A percentile compares a stretch with the other conserved stretches of the same genome.
Evolutionary conservation across 257 asterid species (phyloP).

Genomic region (Thymus quinquecostatus): DNA sequence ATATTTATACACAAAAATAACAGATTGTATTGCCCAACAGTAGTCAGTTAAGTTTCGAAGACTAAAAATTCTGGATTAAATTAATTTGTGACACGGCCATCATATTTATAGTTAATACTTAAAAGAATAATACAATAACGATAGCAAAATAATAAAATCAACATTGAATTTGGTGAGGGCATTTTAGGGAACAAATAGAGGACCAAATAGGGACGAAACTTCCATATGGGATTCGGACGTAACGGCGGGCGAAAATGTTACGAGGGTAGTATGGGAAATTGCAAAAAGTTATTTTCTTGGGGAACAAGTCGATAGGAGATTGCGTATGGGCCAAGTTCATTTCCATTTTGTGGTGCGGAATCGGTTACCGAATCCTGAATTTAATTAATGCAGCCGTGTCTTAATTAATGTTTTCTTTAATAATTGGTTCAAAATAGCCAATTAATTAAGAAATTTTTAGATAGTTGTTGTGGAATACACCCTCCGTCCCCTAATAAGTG

Average conservation of each 20-base stretch:
- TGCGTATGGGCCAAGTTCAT: conserved; percentile 20
- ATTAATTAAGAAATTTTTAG: no score
- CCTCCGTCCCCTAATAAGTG: no score
- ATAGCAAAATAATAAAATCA: no score
- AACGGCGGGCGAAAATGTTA: neutral
- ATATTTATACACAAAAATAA: neutral
- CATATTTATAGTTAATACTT: no score
- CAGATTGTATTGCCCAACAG: neutral
- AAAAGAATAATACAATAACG: neutral
- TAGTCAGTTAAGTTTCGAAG: no score
- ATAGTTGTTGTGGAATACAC: no score
- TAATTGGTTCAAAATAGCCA: no score
- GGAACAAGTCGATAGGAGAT: conserved; percentile 29
- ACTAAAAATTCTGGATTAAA: no score
- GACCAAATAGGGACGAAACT: neutral
- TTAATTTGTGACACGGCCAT: no score
- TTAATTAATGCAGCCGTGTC: neutral
- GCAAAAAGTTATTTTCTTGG: conserved; percentile 24
- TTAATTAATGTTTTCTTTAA: neutral
- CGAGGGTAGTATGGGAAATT: conserved; percentile 29
- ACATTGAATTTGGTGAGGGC: neutral
- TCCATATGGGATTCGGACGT: neutral
- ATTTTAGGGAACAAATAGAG: neutral
- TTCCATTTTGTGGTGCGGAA: neutral
- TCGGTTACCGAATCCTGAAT: neutral